Conservation (phyloP, 495 filamentous ascomycete genomes). For the Apiosordaria backusii region DNA sequence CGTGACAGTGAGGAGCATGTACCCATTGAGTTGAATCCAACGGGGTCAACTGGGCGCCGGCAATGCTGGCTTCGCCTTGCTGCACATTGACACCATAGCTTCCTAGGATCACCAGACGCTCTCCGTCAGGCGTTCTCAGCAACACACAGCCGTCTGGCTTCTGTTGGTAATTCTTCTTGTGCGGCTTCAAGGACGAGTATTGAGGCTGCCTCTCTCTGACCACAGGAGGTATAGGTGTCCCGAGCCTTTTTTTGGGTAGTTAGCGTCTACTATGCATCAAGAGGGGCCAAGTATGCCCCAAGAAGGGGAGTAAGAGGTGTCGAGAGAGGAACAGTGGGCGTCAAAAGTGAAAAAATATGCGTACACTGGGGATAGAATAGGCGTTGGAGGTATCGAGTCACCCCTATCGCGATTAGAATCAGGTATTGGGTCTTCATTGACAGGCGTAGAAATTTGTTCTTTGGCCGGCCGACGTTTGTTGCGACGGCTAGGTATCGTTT, state of each 20-base stretch:
- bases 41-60: slow-evolving; percentile 60
- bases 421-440: not conserved
- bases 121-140: slow-evolving; percentile 42
- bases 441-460: slow-evolving; percentile 8
- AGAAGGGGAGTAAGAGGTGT: too few relatives aligned
- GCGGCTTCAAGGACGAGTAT: slow-evolving; percentile 45
- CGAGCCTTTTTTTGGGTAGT: not conserved
- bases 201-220: not conserved
- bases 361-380: slow-evolving; percentile 4
- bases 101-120: slow-evolving; percentile 66
- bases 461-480: slow-evolving; percentile 14
- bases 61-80: slow-evolving; percentile 56
- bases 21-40: slow-evolving; percentile 55
- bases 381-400: not conserved
- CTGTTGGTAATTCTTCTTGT: slow-evolving; percentile 39
- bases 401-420: not conserved
- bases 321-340: too few relatives aligned
- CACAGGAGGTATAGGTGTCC: not conserved
- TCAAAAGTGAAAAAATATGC: not conserved
- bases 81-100: slow-evolving; percentile 69
- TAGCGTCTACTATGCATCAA: too few relatives aligned
- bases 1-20: slow-evolving; percentile 72
- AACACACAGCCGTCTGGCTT: slow-evolving; percentile 34
- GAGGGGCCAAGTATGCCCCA: too few relatives aligned
- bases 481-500: not conserved